phyloP scores from a whole-genome alignment of 1,284 basidiomycete species.

The Rhizopogon hawkerae region DNA sequence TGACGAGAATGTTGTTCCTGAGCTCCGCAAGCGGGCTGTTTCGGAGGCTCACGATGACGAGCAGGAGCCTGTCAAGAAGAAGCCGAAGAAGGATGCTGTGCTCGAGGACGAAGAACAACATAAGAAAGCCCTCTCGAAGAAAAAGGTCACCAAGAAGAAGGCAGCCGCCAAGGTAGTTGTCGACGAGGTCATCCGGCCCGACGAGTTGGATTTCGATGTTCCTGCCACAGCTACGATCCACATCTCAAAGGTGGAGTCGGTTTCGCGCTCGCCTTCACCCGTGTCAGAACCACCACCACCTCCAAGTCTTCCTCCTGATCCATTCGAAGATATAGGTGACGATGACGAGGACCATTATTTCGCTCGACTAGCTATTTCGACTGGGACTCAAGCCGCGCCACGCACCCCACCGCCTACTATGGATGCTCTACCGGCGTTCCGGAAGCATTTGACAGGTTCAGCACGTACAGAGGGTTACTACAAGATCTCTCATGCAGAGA shows the following conservation, averaged over 20 bases:
- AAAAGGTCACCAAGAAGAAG: slow-evolving; percentile 27
- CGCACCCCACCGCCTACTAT: slow-evolving; percentile 26
- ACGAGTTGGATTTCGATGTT: slow-evolving; percentile 40
- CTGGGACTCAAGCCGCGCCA: slow-evolving; percentile 22
- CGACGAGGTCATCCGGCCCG: slow-evolving; percentile 46
- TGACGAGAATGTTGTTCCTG: slow-evolving; percentile 26
- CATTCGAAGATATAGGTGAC: slow-evolving; percentile 51
- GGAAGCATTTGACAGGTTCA: slow-evolving; percentile 70
- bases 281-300: slow-evolving; percentile 29
- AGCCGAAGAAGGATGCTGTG: slow-evolving; percentile 18
- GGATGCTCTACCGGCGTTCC: slow-evolving; percentile 37
- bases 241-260: slow-evolving; percentile 35
- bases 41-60: slow-evolving; percentile 29
- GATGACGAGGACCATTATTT: slow-evolving; percentile 94
- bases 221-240: slow-evolving; percentile 45
- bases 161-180: slow-evolving; percentile 27
- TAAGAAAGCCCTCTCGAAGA: slow-evolving; percentile 34
- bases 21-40: slow-evolving; percentile 29
- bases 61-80: slow-evolving; percentile 36
- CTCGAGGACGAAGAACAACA: slow-evolving; percentile 23
- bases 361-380: slow-evolving; percentile 55
- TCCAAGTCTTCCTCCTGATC: slow-evolving; percentile 47
- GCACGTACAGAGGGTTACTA: slow-evolving; percentile 93
- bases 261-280: slow-evolving; percentile 41
- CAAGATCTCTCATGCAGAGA: slow-evolving; percentile 88